phyloP scores from a whole-genome alignment of 2,329 filamentous ascomycete genomes.

The Fusarium dimerum region DNA sequence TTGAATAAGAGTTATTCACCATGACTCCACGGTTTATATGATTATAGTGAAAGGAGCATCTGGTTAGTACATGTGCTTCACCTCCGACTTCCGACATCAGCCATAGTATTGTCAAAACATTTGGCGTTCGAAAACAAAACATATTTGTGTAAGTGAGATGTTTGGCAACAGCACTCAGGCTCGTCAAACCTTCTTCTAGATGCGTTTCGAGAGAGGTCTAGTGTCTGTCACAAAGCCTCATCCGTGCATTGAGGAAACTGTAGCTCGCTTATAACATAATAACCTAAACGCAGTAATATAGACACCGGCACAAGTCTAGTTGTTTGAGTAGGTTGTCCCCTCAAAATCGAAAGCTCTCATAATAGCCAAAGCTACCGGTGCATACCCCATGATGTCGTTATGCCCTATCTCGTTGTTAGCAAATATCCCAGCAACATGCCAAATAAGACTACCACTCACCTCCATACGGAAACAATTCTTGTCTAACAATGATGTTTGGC shows the following conservation, averaged over 20 bases:
- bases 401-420: constrained; percentile 53
- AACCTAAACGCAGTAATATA: background rate
- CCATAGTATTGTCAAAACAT: no score
- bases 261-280: background rate
- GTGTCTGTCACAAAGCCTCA: no score
- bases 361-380: constrained; percentile 64
- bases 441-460: constrained; percentile 44
- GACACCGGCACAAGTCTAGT: background rate
- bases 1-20: no score
- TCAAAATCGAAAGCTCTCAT: constrained; percentile 62
- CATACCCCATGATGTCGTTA: constrained; percentile 67
- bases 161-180: no score
- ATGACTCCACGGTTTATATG: no score
- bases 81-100: no score
- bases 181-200: no score
- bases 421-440: background rate
- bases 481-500: constrained; percentile 50
- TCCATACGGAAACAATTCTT: constrained; percentile 56
- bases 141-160: no score
- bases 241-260: background rate
- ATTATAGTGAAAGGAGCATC: no score
- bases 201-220: no score
- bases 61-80: no score
- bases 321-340: constrained; percentile 31
- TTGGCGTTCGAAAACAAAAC: no score